Evolutionary conservation across 1,139 yeast genomes (phyloP).

Genomic region (Suhomyces terraborum): DNA sequence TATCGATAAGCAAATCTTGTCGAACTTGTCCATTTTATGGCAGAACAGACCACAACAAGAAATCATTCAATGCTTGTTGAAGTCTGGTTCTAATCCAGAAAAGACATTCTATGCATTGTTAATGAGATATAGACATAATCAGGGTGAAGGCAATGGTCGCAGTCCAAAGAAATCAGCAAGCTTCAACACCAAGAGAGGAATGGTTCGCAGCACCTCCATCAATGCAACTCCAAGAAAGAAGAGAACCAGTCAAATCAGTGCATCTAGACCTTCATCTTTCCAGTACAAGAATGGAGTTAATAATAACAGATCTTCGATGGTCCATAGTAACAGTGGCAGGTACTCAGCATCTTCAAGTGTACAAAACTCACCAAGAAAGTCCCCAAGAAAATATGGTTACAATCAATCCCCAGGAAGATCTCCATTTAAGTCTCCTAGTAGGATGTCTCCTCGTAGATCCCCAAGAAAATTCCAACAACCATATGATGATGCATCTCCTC

Average conservation of each 20-base stretch:
- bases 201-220: conserved; percentile 21
- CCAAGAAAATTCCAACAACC: conserved; percentile 30
- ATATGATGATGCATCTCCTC: conserved; percentile 23
- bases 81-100: conserved; percentile 65
- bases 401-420: conserved; percentile 29
- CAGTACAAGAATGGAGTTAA: conserved; percentile 20
- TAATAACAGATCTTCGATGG: conserved; percentile 26
- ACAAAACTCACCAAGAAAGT: conserved; percentile 34
- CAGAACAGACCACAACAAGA: conserved; percentile 64
- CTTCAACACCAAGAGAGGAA: conserved; percentile 25
- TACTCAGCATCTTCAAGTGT: conserved; percentile 37
- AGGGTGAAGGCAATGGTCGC: conserved; percentile 25
- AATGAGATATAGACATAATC: conserved; percentile 54
- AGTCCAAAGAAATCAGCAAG: conserved; percentile 23
- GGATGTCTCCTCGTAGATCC: conserved; percentile 20
- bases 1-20: conserved; percentile 64
- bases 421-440: conserved; percentile 21
- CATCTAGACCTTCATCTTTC: conserved; percentile 23
- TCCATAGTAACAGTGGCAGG: conserved; percentile 20
- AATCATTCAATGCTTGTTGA: conserved; percentile 55
- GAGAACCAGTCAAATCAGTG: conserved; percentile 20
- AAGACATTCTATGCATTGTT: conserved; percentile 74
- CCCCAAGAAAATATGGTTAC: conserved; percentile 25
- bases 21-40: conserved; percentile 73
- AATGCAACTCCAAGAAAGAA: conserved; percentile 23